phyloP scores from a whole-genome alignment of 2,329 filamentous ascomycete species.

The Fusarium clavum region DNA sequence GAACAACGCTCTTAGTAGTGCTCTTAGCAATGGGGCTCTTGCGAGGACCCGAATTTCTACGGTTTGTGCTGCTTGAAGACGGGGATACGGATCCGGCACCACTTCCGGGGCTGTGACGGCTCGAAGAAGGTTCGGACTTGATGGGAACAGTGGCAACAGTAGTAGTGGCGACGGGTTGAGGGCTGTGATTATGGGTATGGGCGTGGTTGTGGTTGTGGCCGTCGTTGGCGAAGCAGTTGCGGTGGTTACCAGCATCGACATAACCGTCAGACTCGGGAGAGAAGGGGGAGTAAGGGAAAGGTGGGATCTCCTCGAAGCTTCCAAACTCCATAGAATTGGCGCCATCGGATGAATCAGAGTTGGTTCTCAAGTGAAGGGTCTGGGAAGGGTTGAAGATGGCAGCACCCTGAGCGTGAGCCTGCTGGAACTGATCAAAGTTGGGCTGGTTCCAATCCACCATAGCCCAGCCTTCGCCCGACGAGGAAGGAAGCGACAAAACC shows the following conservation, averaged over 20 bases:
- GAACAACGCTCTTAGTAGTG: conserved; percentile 82
- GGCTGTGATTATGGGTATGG: conserved; percentile 37
- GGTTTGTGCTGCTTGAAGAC: conserved; percentile 69
- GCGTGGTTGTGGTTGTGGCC: conserved; percentile 58
- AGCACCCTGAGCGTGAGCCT: conserved; percentile 63
- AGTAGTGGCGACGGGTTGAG: conserved; percentile 72
- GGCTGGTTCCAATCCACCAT: conserved; percentile 80
- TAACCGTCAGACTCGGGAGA: conserved; percentile 85
- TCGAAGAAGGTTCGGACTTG: conserved; percentile 64
- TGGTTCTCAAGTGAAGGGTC: conserved; percentile 87
- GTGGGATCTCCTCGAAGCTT: conserved; percentile 82
- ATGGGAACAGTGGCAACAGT: conserved; percentile 76
- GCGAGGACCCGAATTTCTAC: conserved; percentile 76
- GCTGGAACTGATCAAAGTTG: conserved; percentile 70
- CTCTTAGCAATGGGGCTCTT: conserved; percentile 83
- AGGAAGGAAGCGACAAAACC: conserved; percentile 82
- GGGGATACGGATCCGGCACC: conserved; percentile 71
- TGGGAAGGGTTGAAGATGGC: conserved; percentile 93
- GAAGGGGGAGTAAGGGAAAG: conserved; percentile 80
- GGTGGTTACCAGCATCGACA: conserved; percentile 69
- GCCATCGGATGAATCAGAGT: conserved; percentile 86
- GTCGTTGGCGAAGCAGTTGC: conserved; percentile 71
- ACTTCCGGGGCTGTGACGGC: conserved; percentile 70
- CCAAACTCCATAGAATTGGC: conserved; percentile 74
- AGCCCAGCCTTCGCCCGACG: conserved; percentile 89